These are phyloP conservation scores for Lepidium sativum DNA, from an alignment of 345 rosid genomes.

Conservation along the genomic window DNA sequence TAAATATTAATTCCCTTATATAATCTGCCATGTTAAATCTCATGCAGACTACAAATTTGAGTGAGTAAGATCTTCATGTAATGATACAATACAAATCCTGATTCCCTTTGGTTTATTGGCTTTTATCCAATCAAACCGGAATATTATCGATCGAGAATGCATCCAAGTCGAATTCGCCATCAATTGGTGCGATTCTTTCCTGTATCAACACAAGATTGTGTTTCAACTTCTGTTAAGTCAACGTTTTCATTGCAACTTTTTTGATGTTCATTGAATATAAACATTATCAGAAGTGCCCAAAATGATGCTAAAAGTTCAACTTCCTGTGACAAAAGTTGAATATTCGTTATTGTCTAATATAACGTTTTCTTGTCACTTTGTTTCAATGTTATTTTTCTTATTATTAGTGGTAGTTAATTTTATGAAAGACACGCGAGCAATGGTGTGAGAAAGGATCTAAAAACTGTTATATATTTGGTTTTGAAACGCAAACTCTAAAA, in stretches of 20 bases:
- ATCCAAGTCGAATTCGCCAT: constrained; percentile 71
- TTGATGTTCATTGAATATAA: not conserved
- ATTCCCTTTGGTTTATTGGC: not conserved
- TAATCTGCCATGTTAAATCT: constrained; percentile 17
- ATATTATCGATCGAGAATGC: constrained; percentile 66
- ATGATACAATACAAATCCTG: constrained; percentile 19
- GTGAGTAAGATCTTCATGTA: constrained; percentile 13
- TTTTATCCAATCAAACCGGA: constrained; percentile 37
- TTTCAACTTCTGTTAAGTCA: not conserved
- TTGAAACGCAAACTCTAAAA: constrained; percentile 17
- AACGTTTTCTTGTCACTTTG: not conserved
- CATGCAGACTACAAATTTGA: constrained; percentile 20
- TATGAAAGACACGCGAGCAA: not conserved
- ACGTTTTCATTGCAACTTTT: not conserved
- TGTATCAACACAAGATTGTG: constrained; percentile 42
- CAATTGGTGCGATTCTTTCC: constrained; percentile 50
- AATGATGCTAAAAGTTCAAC: not conserved
- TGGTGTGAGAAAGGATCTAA: constrained; percentile 11
- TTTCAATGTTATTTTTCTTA: not conserved
- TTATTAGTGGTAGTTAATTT: not conserved
- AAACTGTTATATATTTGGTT: constrained; percentile 7
- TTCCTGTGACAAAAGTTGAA: not conserved
- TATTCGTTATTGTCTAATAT: not conserved
- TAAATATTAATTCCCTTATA: not conserved
- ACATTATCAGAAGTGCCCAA: not conserved